Base-by-base conservation (phyloP, 768 basidiomycete species). In the Coprinellus micaceus region DNA sequence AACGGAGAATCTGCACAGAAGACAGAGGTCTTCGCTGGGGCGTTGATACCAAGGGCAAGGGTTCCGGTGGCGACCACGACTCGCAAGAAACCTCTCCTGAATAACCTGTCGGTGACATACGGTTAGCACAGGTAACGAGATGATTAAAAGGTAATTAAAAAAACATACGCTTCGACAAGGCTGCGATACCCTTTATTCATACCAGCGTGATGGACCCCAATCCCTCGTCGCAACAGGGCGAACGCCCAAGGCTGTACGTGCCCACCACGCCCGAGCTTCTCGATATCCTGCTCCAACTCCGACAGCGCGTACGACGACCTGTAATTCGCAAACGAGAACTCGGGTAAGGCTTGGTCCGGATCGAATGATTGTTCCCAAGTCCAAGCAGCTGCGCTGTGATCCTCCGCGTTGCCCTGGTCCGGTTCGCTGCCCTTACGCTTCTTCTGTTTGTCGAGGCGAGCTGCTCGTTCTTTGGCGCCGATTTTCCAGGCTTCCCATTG, bases 191-290 rank as follows among this genome's bases (percentile, higher is more conserved):
- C 67, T 63, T 79, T 84, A 58, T 81, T 80, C 85, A 89, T 85
- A 21, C 87, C 87, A 9, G 82, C 62, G 65, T 89, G 88, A 61
- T 89, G 87, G 11, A 89, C 78, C 0, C 80, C 87, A 26, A 89
- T 79, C 28, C 87, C 87, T 29, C 88, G 73, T 48, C 67, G 65
- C 47, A 89, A 67, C 5, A 81, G 82, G 11, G 53, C 57, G 24
- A 83, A 51, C 4, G 77, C 74, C 79, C 82, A 83, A n/a, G 46
- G 24, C 1, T 73, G 75, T 1, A 70, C 66, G 52, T 70, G 75
- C 47, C 67, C 68, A 29, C 54, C 54, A 63, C 68, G 62, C 15
- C 59, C 58, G 3, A 87, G 67, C 1, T 69, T 57, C 9, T 46
- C 21, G 21, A 85, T 71, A 39, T 84, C 81, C 17, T 76, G 71